phyloP scores from a whole-genome alignment of 768 basidiomycete species.

The Austroboletus festivus region DNA sequence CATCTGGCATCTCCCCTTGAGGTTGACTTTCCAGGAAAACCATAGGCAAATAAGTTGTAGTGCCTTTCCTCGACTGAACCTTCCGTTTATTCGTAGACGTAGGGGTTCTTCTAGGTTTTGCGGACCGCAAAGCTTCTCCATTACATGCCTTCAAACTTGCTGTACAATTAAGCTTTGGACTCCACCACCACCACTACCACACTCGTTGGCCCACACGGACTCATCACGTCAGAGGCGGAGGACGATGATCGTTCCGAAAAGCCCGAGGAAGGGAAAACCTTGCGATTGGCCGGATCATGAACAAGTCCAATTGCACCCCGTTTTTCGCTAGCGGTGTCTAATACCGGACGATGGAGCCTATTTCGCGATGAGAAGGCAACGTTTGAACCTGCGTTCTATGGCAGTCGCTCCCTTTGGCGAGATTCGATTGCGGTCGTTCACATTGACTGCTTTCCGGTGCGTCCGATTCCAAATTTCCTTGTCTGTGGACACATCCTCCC shows the following conservation, averaged over 20 bases:
- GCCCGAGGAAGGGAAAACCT: not conserved
- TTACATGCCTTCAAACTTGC: constrained; percentile 8
- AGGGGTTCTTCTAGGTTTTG: constrained; percentile 4
- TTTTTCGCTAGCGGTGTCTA: not conserved
- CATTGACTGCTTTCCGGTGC: not conserved
- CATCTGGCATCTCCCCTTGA: constrained; percentile 4
- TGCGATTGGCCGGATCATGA: constrained; percentile 23
- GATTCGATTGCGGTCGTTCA: not conserved
- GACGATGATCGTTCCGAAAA: not conserved
- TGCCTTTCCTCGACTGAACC: not conserved
- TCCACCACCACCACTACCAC: not conserved
- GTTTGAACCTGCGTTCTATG: constrained; percentile 11
- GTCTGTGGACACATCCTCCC: not conserved
- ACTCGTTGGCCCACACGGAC: not conserved
- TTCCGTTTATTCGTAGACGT: constrained; percentile 1
- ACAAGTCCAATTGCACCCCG: not conserved
- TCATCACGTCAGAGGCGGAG: not conserved
- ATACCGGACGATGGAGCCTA: not conserved
- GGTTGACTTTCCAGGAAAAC: constrained; percentile 18
- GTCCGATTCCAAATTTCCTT: not conserved
- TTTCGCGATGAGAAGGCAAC: constrained; percentile 8
- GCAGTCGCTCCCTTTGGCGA: not conserved
- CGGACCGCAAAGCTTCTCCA: constrained; percentile 9
- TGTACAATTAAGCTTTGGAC: constrained; percentile 3
- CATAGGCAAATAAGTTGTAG: not conserved